Evolutionary conservation across 345 rosid genomes (phyloP).

Genomic region (Aquilaria malaccensis): DNA sequence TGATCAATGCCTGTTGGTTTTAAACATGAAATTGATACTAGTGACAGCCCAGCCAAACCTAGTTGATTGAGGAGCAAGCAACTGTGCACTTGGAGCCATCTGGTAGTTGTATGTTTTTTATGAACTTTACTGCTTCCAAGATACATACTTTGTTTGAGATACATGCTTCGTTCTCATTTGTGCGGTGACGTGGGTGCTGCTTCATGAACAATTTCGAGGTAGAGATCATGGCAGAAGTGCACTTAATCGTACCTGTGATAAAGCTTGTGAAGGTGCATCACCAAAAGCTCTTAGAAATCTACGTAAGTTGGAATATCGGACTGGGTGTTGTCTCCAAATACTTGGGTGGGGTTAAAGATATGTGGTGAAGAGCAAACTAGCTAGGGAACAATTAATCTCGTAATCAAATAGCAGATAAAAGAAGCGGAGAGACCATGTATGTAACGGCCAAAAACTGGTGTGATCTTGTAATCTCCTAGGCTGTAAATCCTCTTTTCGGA

Average conservation of each 20-base stretch:
- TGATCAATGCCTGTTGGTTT: slow-evolving; percentile 47
- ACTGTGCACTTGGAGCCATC: slow-evolving; percentile 61
- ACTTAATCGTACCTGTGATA: slow-evolving; percentile 52
- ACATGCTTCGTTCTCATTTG: slow-evolving; percentile 31
- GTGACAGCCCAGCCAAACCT: neutral
- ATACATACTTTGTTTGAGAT: slow-evolving; percentile 10
- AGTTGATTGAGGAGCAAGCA: no score
- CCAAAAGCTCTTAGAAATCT: neutral
- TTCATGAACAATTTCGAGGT: slow-evolving; percentile 33
- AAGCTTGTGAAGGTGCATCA: neutral
- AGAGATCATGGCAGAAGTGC: slow-evolving; percentile 75
- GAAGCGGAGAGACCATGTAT: neutral
- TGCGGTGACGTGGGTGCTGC: slow-evolving; percentile 24
- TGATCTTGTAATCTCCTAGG: slow-evolving; percentile 75
- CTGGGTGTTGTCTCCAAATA: slow-evolving; percentile 61
- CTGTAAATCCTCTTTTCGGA: slow-evolving; percentile 60
- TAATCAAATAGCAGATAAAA: no score
- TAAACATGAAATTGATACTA: neutral
- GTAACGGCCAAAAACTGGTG: slow-evolving; percentile 54
- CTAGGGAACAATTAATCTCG: no score
- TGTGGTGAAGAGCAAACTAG: slow-evolving; percentile 9
- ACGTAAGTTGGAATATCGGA: slow-evolving; percentile 21
- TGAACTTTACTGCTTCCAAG: slow-evolving; percentile 33
- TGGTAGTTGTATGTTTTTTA: slow-evolving; percentile 36
- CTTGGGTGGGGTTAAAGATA: slow-evolving; percentile 64